Evolutionary conservation across 2,329 filamentous ascomycete genomes (phyloP).

Genomic region (Penicillium janthinellum): DNA sequence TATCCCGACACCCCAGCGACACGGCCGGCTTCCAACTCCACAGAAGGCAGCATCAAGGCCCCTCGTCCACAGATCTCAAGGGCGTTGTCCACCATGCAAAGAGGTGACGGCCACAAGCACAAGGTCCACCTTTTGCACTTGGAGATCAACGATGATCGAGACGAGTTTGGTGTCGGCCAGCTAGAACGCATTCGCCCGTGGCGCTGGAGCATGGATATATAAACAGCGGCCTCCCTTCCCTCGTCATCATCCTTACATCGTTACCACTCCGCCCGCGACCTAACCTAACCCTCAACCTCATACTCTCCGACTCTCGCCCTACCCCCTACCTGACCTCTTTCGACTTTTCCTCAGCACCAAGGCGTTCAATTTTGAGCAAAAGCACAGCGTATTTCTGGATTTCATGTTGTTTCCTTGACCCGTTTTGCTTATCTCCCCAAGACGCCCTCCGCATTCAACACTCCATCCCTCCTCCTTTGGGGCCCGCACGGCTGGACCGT

Average conservation of each 20-base stretch:
- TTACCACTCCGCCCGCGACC: conserved; percentile 48
- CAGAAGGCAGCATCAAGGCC: conserved; percentile 33
- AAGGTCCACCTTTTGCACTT: conserved; percentile 40
- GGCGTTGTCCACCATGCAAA: conserved; percentile 35
- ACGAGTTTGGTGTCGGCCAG: conserved; percentile 35
- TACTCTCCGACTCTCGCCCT: neutral
- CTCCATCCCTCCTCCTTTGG: conserved; percentile 4
- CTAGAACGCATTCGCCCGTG: conserved; percentile 40
- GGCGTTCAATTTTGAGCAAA: conserved; percentile 24
- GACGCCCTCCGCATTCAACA: neutral
- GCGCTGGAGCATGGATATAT: conserved; percentile 50
- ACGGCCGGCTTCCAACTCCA: conserved; percentile 41
- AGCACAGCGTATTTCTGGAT: conserved; percentile 17
- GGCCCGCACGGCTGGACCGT: conserved; percentile 23
- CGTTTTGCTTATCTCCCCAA: neutral
- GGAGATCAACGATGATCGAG: conserved; percentile 39
- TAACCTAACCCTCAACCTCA: conserved; percentile 24
- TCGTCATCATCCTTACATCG: neutral
- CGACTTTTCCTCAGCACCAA: conserved; percentile 6
- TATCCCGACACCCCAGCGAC: conserved; percentile 40
- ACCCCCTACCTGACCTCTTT: neutral
- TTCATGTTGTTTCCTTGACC: conserved; percentile 6
- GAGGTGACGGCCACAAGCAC: conserved; percentile 34
- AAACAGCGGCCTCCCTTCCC: conserved; percentile 9
- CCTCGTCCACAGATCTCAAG: conserved; percentile 35